Evolutionary conservation across 2,329 filamentous ascomycete species (phyloP).

Genomic region (Beauveria varroae): DNA sequence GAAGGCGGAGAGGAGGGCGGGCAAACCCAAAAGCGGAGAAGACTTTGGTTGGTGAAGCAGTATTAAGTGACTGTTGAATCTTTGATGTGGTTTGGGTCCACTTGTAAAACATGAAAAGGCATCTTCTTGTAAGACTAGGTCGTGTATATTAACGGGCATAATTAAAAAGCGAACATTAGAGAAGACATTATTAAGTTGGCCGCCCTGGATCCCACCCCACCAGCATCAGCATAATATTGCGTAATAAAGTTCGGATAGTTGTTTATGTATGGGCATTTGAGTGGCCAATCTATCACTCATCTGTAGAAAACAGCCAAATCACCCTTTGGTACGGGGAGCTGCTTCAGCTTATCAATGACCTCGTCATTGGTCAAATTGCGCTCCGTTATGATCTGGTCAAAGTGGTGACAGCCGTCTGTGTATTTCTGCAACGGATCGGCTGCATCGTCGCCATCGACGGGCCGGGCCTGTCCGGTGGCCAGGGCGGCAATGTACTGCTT

Average conservation of each 20-base stretch:
- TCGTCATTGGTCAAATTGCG: slow-evolving; percentile 62
- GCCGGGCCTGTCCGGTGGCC: slow-evolving; percentile 44
- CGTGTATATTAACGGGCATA: slow-evolving; percentile 8
- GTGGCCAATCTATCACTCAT: slow-evolving; percentile 20
- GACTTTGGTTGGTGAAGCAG: background rate
- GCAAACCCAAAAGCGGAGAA: background rate
- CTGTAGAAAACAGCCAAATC: slow-evolving; percentile 49
- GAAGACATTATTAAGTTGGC: background rate
- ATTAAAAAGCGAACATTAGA: background rate
- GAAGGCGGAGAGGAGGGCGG: background rate
- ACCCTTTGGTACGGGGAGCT: slow-evolving; percentile 42
- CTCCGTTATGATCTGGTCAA: slow-evolving; percentile 79
- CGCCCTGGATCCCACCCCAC: background rate
- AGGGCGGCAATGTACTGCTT: slow-evolving; percentile 52
- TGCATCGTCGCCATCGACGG: slow-evolving; percentile 24
- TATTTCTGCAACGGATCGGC: slow-evolving; percentile 54
- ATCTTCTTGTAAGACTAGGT: slow-evolving; percentile 7
- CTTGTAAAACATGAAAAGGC: background rate
- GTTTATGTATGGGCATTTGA: background rate
- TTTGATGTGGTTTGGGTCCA: background rate
- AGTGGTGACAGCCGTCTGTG: slow-evolving; percentile 65
- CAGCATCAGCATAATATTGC: background rate
- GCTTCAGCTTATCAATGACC: slow-evolving; percentile 61
- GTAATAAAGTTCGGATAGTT: background rate
- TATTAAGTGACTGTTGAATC: background rate